A percentile compares a stretch with the other conserved stretches of the same genome.
Evolutionary conservation across 2,329 filamentous ascomycete species (phyloP).

Genomic region (Penicillium thymicola): DNA sequence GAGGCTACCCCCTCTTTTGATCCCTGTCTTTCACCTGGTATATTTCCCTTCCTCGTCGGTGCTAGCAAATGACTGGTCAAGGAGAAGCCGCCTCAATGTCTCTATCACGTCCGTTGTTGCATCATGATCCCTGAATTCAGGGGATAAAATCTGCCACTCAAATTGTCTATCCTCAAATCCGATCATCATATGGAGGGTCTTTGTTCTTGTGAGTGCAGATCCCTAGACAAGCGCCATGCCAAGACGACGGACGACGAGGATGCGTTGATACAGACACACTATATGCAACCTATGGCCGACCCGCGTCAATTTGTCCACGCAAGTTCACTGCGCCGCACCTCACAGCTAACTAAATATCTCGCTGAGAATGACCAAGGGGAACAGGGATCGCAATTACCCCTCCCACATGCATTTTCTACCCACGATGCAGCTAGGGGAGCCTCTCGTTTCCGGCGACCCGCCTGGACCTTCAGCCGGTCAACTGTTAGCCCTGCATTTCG

Average conservation of each 20-base stretch:
- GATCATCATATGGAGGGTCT: constrained; percentile 5
- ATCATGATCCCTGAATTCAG: not conserved
- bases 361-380: constrained; percentile 11
- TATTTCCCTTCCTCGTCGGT: constrained; percentile 2
- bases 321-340: constrained; percentile 24
- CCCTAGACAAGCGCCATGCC: constrained; percentile 32
- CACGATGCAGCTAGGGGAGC: constrained; percentile 16
- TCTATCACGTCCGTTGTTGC: not conserved
- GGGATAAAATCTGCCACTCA: not conserved
- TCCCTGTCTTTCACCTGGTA: constrained; percentile 16
- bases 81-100: not conserved
- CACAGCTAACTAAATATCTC: constrained; percentile 1
- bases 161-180: not conserved
- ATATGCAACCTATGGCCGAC: constrained; percentile 14
- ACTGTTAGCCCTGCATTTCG: constrained; percentile 14
- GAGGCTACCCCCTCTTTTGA: constrained; percentile 18
- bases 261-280: constrained; percentile 15
- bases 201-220: constrained; percentile 17
- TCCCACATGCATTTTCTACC: constrained; percentile 15
- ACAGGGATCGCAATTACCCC: constrained; percentile 11
- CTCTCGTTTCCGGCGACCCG: constrained; percentile 9
- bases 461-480: not conserved
- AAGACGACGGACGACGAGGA: constrained; percentile 26
- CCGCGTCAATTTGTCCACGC: constrained; percentile 15
- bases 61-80: not conserved